A percentile compares a stretch with the other conserved stretches of the same genome.
Evolutionary conservation across 352 stramenopile species (phyloP).

Genomic region (Hyaloperonospora arabidopsidis): DNA sequence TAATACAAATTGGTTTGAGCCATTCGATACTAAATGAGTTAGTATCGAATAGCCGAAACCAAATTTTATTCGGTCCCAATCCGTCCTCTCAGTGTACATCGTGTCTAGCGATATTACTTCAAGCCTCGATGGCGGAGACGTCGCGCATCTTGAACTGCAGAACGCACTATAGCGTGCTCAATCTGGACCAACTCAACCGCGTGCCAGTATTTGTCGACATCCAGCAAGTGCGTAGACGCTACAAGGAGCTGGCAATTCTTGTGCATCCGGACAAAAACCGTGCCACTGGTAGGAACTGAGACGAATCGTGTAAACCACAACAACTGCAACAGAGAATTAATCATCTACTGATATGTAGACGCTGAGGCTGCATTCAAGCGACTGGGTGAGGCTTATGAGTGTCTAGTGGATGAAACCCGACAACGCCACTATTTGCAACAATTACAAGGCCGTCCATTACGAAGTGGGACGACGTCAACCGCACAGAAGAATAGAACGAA

Average conservation of each 20-base stretch:
- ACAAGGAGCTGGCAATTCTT: constrained; percentile 46
- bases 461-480: constrained; percentile 4
- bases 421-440: constrained; percentile 49
- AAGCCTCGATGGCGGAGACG: constrained; percentile 8
- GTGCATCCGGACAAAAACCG: constrained; percentile 62
- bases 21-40: no score
- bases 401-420: constrained; percentile 37
- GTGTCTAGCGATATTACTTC: no score
- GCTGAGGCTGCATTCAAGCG: constrained; percentile 75
- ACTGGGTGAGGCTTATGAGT: constrained; percentile 70
- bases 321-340: background rate
- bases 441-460: constrained; percentile 11
- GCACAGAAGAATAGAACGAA: constrained; percentile 17
- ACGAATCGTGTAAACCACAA: background rate
- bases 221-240: constrained; percentile 32
- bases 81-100: no score
- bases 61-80: no score
- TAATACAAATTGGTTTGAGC: no score
- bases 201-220: constrained; percentile 15
- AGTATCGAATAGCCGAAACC: no score
- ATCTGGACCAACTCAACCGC: constrained; percentile 12
- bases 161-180: constrained; percentile 41
- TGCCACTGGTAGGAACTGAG: constrained; percentile 16
- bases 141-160: constrained; percentile 27
- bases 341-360: constrained; percentile 24